Evolutionary conservation across 257 asterid species (phyloP).

Genomic region (Fraxinus quadrangulata): DNA sequence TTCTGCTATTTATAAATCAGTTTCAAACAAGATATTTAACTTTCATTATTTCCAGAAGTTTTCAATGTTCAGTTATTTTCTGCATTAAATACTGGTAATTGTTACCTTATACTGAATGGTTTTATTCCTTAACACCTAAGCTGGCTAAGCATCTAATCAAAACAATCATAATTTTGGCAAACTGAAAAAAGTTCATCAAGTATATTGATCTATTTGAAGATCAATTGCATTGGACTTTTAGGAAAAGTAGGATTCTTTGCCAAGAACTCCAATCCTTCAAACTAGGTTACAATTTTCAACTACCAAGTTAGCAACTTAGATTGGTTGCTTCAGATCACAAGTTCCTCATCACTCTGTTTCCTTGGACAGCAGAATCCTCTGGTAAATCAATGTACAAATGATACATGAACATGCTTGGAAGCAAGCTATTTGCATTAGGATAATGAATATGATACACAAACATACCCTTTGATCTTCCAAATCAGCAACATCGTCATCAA

Average conservation of each 20-base stretch:
- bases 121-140: neutral
- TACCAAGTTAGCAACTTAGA: constrained; percentile 14
- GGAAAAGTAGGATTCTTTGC: neutral
- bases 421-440: constrained; percentile 10
- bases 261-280: neutral
- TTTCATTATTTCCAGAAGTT: neutral
- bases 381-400: constrained; percentile 17
- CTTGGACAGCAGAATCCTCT: constrained; percentile 25
- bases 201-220: neutral
- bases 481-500: constrained; percentile 98
- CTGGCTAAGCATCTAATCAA: neutral
- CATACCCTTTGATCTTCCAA: constrained; percentile 97
- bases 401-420: constrained; percentile 20
- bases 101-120: neutral
- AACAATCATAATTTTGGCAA: neutral
- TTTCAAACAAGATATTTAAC: neutral
- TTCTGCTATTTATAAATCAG: neutral
- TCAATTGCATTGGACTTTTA: neutral
- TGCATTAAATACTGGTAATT: neutral
- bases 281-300: neutral
- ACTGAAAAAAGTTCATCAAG: neutral
- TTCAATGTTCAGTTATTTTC: neutral
- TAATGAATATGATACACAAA: constrained; percentile 22
- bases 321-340: constrained; percentile 9
- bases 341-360: constrained; percentile 10